Evolutionary conservation across 805 yeast species (phyloP).

Genomic region (Hanseniaspora hatyaiensis): DNA sequence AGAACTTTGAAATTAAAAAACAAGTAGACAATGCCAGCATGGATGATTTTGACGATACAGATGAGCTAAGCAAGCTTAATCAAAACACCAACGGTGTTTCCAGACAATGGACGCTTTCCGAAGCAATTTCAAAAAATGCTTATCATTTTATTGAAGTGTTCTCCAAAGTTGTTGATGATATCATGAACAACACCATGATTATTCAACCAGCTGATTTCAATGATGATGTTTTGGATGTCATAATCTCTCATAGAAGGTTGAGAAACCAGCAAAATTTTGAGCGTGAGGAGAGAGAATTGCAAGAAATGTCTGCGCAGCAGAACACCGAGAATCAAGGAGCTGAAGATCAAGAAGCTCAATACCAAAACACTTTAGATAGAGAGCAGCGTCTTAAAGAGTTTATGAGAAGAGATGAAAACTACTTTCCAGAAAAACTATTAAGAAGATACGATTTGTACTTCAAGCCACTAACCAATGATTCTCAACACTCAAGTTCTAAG

Average conservation of each 20-base stretch:
- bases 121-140: slow-evolving; percentile 59
- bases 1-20: slow-evolving; percentile 47
- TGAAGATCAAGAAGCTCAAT: not conserved
- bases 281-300: slow-evolving; percentile 20
- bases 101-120: slow-evolving; percentile 32
- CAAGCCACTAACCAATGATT: slow-evolving; percentile 52
- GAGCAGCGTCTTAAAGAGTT: slow-evolving; percentile 24
- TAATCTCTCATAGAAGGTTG: slow-evolving; percentile 76
- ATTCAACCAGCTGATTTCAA: slow-evolving; percentile 56
- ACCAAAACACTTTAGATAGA: slow-evolving; percentile 21
- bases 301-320: slow-evolving; percentile 24
- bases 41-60: slow-evolving; percentile 23
- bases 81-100: not conserved
- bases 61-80: not conserved
- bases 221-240: slow-evolving; percentile 87
- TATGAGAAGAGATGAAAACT: slow-evolving; percentile 34
- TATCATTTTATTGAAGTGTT: slow-evolving; percentile 70
- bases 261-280: slow-evolving; percentile 40
- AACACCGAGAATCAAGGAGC: slow-evolving; percentile 19
- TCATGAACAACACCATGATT: slow-evolving; percentile 45
- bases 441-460: slow-evolving; percentile 81
- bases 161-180: slow-evolving; percentile 58
- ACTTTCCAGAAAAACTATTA: slow-evolving; percentile 76
- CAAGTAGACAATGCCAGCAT: slow-evolving; percentile 27
- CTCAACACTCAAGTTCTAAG: slow-evolving; percentile 22